phyloP scores from a whole-genome alignment of 1,284 basidiomycete species.

The Cerrena zonata region DNA sequence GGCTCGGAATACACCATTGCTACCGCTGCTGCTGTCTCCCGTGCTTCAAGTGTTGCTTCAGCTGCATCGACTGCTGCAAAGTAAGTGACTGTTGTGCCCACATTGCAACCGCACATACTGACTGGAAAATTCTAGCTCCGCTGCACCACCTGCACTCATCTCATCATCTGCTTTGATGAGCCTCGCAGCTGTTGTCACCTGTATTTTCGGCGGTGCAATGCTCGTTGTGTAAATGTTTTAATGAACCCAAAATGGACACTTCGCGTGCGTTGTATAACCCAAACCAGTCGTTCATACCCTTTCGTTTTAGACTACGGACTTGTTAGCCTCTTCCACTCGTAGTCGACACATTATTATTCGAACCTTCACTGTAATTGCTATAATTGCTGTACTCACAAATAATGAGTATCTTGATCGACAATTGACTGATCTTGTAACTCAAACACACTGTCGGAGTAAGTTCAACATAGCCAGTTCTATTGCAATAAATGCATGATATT shows the following conservation, averaged over 20 bases:
- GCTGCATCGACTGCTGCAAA: slow-evolving; percentile 1
- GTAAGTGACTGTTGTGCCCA: slow-evolving; percentile 4
- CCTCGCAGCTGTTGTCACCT: slow-evolving; percentile 38
- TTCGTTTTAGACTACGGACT: background rate
- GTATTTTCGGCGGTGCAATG: slow-evolving; percentile 36
- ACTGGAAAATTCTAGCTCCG: slow-evolving; percentile 1
- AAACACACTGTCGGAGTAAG: background rate
- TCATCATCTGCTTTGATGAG: slow-evolving; percentile 34
- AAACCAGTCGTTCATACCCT: background rate
- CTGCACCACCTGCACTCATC: slow-evolving; percentile 2
- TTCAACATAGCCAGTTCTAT: background rate
- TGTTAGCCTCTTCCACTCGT: too few relatives aligned
- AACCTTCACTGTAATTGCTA: background rate
- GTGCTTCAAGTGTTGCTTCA: slow-evolving; percentile 19
- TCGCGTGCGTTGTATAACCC: background rate
- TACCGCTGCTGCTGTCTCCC: slow-evolving; percentile 16
- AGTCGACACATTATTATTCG: background rate
- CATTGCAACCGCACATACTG: background rate
- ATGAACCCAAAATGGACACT: background rate
- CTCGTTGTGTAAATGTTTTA: slow-evolving; percentile 32
- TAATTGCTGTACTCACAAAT: background rate
- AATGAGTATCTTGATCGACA: too few relatives aligned
- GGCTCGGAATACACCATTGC: slow-evolving; percentile 45
- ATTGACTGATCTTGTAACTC: too few relatives aligned
- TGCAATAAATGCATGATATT: background rate